Evolutionary conservation across 495 filamentous ascomycete genomes (phyloP).

Genomic region (Aspergillus ellipticus): DNA sequence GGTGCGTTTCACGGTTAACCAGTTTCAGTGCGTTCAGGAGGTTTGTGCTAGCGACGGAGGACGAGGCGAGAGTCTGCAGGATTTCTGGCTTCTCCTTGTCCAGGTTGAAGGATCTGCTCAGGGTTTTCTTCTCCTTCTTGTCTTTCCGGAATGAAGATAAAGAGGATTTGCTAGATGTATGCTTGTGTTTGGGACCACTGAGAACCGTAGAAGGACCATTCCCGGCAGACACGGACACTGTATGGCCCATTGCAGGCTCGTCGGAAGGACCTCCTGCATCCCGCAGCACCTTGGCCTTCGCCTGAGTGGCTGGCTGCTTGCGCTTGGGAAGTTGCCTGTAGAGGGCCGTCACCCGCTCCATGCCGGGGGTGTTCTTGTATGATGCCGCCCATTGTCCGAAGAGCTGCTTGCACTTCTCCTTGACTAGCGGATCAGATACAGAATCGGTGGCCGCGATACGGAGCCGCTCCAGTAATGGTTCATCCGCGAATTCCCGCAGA

Average conservation of each 20-base stretch:
- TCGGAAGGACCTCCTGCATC: conserved; percentile 67
- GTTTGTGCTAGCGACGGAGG: conserved; percentile 86
- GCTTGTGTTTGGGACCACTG: conserved; percentile 34
- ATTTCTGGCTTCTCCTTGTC: conserved; percentile 85
- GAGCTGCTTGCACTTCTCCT: conserved; percentile 76
- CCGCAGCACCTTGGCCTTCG: conserved; percentile 72
- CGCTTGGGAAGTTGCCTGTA: conserved; percentile 75
- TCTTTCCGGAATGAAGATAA: conserved; percentile 23
- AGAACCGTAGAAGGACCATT: conserved; percentile 37
- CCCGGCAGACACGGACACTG: conserved; percentile 39
- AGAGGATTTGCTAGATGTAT: conserved; percentile 27
- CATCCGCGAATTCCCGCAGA: conserved; percentile 81
- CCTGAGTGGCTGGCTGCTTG: conserved; percentile 62
- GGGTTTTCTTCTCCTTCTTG: conserved; percentile 42
- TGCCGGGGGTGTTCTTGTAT: conserved; percentile 77
- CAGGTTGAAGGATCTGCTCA: conserved; percentile 62
- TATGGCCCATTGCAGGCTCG: conserved; percentile 53
- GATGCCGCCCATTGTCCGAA: conserved; percentile 84
- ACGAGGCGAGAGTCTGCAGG: conserved; percentile 74
- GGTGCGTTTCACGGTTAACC: conserved; percentile 85
- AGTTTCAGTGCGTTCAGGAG: conserved; percentile 83
- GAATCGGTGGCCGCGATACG: conserved; percentile 82
- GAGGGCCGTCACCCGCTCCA: conserved; percentile 72
- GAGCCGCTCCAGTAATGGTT: conserved; percentile 88
- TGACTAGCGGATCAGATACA: conserved; percentile 80